Base-by-base conservation (phyloP, 2,329 filamentous ascomycete species). In the Diaporthe sp. region DNA sequence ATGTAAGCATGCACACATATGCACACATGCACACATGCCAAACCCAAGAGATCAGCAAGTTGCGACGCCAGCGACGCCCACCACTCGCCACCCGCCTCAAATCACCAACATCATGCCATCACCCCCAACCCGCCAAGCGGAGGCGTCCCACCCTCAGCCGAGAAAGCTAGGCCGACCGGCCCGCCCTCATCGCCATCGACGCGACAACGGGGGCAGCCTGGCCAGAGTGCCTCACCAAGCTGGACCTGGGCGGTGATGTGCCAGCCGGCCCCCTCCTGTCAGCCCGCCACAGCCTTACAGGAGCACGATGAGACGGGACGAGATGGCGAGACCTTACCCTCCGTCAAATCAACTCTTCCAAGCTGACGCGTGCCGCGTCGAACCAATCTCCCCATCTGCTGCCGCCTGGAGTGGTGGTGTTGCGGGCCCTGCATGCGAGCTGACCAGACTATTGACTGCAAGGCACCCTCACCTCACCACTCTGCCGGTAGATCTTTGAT, bases 281-380 rank as follows among this genome's bases (percentile, higher is more conserved):
- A 68, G 46, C 46, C 46, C 31, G 65, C 65, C 31, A 53, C 65
- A 68, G 65, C 65, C 65, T 68, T 68, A 68, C 28, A 53, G 46
- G 34, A 37, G 46, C 58, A 25, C 9, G 19, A 58, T 55, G 37
- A 10, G 37, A 39, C 44, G 44, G 37, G 62, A 51, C 10, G 62
- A 37, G 42, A 17, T 37, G 28, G 39, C n/a, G 1, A 28, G n/a
- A 10, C 62, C 42, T 4, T 10, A 31, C 19, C 9, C 62, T 22
- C 10, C 17, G 5, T 12, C 17, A 6, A 19, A 7, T 39, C 19
- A 13, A 19, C 42, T 12, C 22, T 25, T 8, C 34, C 46, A 53
- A 39, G 61, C 65, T 51, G 28, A 68, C 65, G 46, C n/a, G 34
- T 53, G 22, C 31, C 46, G 42, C 31, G 39, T 9, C 61, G 61